Evolutionary conservation across 768 basidiomycete species (phyloP).

Genomic region (Suillus weaverae): DNA sequence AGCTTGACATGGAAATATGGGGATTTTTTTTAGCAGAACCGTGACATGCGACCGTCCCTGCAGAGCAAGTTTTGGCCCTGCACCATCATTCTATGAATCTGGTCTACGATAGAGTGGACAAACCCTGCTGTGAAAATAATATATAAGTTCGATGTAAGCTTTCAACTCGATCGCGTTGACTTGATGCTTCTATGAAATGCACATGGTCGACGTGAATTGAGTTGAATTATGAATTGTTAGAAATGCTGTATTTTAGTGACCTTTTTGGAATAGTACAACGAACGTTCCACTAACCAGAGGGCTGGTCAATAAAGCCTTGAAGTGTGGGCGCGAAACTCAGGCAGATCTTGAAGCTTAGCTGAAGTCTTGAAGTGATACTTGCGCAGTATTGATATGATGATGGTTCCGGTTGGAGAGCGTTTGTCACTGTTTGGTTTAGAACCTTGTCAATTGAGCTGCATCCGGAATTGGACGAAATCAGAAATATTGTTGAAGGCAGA

Average conservation of each 20-base stretch:
- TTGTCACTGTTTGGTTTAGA: not conserved
- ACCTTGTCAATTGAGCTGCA: not conserved
- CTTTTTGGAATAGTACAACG: not conserved
- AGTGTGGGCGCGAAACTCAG: not conserved
- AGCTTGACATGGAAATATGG: not conserved
- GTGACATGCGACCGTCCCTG: not conserved
- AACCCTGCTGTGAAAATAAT: conserved; percentile 6
- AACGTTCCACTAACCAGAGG: not conserved
- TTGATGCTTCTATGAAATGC: not conserved
- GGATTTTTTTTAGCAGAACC: not conserved
- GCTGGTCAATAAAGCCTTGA: not conserved
- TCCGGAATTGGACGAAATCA: not conserved
- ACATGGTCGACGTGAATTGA: not conserved
- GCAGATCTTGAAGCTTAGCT: not conserved
- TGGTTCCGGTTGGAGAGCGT: not conserved
- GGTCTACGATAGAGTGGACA: not conserved
- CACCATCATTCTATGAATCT: not conserved
- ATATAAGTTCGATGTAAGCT: not conserved
- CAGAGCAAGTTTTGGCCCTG: not conserved
- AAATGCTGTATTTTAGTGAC: not conserved
- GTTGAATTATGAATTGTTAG: not conserved
- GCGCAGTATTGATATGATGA: not conserved
- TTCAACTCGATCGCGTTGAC: not conserved
- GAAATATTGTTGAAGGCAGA: conserved; percentile 3
- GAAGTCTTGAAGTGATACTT: not conserved